phyloP scores from a whole-genome alignment of 768 basidiomycete genomes.

The Tylopilus subfusipes region DNA sequence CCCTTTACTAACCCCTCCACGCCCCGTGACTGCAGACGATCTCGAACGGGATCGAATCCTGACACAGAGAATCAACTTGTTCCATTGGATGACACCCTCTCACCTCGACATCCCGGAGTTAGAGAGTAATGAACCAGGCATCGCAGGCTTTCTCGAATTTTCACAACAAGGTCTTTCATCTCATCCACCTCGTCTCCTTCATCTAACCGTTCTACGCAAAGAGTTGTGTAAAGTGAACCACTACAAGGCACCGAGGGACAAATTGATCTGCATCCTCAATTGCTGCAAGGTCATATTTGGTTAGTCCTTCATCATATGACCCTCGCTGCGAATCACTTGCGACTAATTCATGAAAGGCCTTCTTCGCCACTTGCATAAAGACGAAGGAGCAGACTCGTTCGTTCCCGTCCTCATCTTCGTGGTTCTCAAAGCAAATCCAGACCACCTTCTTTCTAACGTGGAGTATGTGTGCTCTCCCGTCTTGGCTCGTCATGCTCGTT shows the following conservation, averaged over 20 bases:
- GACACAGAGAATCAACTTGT: constrained; percentile 83
- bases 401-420: constrained; percentile 93
- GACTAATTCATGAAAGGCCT: constrained; percentile 51
- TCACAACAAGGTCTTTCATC: constrained; percentile 71
- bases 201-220: constrained; percentile 27
- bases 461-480: constrained; percentile 54
- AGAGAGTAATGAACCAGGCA: constrained; percentile 46
- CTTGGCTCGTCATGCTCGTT: not conserved
- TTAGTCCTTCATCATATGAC: constrained; percentile 37
- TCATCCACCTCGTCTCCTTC: not conserved
- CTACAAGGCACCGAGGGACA: constrained; percentile 98
- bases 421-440: constrained; percentile 91
- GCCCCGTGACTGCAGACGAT: constrained; percentile 88
- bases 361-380: constrained; percentile 79
- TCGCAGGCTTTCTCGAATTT: constrained; percentile 80
- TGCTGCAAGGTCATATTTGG: constrained; percentile 99
- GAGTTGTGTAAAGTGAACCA: constrained; percentile 96
- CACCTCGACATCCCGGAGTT: constrained; percentile 89
- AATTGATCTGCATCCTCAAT: constrained; percentile 95
- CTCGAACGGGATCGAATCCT: constrained; percentile 94
- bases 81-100: constrained; percentile 83
- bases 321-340: not conserved
- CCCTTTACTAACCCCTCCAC: constrained; percentile 57
- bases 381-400: constrained; percentile 92
- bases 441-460: constrained; percentile 89